A percentile compares a stretch with the other conserved stretches of the same genome.
Conservation (phyloP, 768 basidiomycete species). For the Suillus subalutaceus region DNA sequence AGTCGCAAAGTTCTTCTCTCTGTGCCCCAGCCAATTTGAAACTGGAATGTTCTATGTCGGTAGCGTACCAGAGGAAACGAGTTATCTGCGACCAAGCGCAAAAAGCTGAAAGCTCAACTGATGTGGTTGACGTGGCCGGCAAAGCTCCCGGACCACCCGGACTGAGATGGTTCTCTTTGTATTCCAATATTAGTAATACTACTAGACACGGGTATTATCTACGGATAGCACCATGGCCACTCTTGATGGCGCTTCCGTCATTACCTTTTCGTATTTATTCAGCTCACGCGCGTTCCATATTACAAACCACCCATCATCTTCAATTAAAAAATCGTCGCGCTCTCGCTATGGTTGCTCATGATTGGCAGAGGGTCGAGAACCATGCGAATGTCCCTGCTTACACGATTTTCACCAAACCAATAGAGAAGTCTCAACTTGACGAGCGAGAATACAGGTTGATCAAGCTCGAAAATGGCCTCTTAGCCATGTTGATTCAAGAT, state of each 20-base stretch:
- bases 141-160: background rate
- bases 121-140: background rate
- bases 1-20: background rate
- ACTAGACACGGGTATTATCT: background rate
- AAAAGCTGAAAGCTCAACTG: background rate
- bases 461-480: slow-evolving; percentile 85
- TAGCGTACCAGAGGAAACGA: background rate
- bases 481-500: slow-evolving; percentile 84
- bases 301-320: background rate
- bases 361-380: slow-evolving; percentile 25
- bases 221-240: background rate
- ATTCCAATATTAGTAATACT: slow-evolving; percentile 38
- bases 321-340: slow-evolving; percentile 12
- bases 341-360: slow-evolving; percentile 26
- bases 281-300: background rate
- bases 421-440: slow-evolving; percentile 77
- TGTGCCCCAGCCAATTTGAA: background rate
- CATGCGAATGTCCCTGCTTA: slow-evolving; percentile 43
- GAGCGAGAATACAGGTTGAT: slow-evolving; percentile 82
- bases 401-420: slow-evolving; percentile 55
- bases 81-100: slow-evolving; percentile 5
- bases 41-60: background rate
- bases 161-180: slow-evolving; percentile 6
- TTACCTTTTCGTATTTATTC: background rate
- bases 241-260: background rate